Percentiles rank a stretch among this genome's conserved stretches.
These are phyloP conservation scores for Aureobasidium sp. DNA, from an alignment of 2,329 filamentous ascomycete species.

Conservation along the genomic window DNA sequence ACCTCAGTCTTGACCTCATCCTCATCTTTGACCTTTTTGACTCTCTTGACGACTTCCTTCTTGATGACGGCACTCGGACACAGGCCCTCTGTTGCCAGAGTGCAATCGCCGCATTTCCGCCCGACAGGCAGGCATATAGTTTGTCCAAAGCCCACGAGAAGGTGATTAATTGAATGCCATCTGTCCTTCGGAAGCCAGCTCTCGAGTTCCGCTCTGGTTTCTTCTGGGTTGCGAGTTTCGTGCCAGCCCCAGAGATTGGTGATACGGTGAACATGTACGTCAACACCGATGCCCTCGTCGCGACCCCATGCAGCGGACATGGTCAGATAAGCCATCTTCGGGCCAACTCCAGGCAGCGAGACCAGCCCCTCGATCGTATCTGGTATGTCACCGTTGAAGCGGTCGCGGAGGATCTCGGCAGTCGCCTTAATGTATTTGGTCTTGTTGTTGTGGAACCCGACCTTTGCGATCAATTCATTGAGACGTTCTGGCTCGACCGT, in stretches of 20 bases:
- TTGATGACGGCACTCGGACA: constrained; percentile 51
- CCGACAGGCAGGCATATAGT: constrained; percentile 76
- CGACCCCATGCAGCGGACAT: constrained; percentile 68
- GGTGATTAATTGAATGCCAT: too few species aligned
- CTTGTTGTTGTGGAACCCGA: constrained; percentile 94
- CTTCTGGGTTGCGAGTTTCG: constrained; percentile 71
- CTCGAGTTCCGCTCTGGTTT: constrained; percentile 68
- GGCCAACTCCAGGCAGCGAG: constrained; percentile 76
- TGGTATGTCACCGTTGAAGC: constrained; percentile 70
- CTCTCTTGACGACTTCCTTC: constrained; percentile 47
- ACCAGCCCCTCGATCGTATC: constrained; percentile 68
- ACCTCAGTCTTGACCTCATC: constrained; percentile 25
- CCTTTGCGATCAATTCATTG: constrained; percentile 71
- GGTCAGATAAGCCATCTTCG: constrained; percentile 91
- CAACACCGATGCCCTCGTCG: constrained; percentile 77
- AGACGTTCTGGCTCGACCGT: constrained; percentile 58
- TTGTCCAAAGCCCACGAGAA: too few species aligned
- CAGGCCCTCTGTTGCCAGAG: constrained; percentile 65
- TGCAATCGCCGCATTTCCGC: constrained; percentile 76
- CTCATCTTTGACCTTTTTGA: constrained; percentile 35
- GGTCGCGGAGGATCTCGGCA: constrained; percentile 64
- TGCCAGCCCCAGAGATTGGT: constrained; percentile 94
- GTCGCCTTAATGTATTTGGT: constrained; percentile 69
- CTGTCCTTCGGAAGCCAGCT: constrained; percentile 75
- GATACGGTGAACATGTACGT: constrained; percentile 92